phyloP scores from a whole-genome alignment of 2,329 filamentous ascomycete species.

The Furcasterigmium sp. region DNA sequence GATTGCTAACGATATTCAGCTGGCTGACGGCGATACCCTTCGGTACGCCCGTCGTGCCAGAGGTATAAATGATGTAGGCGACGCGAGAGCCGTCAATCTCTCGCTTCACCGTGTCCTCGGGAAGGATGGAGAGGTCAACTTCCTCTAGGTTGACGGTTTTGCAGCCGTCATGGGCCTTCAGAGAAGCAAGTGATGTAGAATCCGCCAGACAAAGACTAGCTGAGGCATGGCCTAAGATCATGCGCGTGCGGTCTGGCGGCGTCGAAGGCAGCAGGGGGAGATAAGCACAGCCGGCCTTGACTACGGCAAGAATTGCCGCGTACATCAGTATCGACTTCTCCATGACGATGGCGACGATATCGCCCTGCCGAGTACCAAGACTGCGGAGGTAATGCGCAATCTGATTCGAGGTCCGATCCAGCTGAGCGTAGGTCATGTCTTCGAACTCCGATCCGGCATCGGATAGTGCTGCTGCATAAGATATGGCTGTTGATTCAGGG shows the following conservation, averaged over 20 bases:
- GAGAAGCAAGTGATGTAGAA: constrained; percentile 23
- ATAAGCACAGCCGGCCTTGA: constrained; percentile 74
- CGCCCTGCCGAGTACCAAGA: constrained; percentile 40
- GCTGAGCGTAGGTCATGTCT: constrained; percentile 55
- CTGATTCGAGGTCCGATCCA: constrained; percentile 54
- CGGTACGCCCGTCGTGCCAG: constrained; percentile 73
- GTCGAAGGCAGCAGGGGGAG: constrained; percentile 74
- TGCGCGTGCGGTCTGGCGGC: constrained; percentile 52
- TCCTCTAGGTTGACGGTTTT: constrained; percentile 27
- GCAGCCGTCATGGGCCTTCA: constrained; percentile 19
- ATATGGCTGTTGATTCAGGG: constrained; percentile 56
- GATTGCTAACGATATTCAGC: constrained; percentile 69
- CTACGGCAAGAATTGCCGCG: constrained; percentile 64
- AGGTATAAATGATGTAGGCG: constrained; percentile 78
- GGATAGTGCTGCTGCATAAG: constrained; percentile 51
- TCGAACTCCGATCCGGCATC: constrained; percentile 25
- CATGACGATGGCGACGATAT: constrained; percentile 69
- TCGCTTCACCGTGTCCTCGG: constrained; percentile 22
- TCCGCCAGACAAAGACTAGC: constrained; percentile 31
- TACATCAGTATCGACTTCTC: constrained; percentile 73
- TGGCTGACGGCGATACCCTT: constrained; percentile 79
- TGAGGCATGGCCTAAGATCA: constrained; percentile 58
- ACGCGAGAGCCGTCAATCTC: constrained; percentile 41
- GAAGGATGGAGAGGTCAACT: constrained; percentile 19
- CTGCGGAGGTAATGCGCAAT: constrained; percentile 50